Evolutionary conservation across 768 basidiomycete species (phyloP).

Genomic region (Macrocybe gigantea): DNA sequence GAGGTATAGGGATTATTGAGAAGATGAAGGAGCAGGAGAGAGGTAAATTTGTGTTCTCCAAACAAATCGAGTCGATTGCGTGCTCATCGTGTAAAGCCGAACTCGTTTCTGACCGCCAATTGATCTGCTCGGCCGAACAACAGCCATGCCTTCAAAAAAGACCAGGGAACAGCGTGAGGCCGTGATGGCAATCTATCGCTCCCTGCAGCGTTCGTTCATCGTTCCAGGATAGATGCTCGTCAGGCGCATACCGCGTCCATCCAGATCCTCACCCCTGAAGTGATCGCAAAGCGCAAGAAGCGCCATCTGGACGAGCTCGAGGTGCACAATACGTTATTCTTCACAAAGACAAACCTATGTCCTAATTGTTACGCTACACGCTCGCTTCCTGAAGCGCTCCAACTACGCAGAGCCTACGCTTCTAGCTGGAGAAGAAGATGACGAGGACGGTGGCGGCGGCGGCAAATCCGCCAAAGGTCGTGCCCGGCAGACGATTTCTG

Average conservation of each 20-base stretch:
- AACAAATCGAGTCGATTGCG: conserved; percentile 16
- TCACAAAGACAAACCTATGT: no score
- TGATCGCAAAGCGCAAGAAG: conserved; percentile 70
- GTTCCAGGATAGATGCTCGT: conserved; percentile 32
- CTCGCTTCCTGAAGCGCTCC: conserved; percentile 45
- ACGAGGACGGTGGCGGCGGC: conserved; percentile 32
- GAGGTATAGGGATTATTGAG: neutral
- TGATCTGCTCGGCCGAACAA: conserved; percentile 10
- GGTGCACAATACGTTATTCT: conserved; percentile 27
- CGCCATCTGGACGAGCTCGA: conserved; percentile 83
- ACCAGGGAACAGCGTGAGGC: conserved; percentile 43
- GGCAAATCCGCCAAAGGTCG: conserved; percentile 54
- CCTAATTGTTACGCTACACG: neutral
- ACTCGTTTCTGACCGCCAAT: neutral
- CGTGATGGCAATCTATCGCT: conserved; percentile 4
- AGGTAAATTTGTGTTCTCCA: conserved; percentile 3
- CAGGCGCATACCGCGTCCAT: conserved; percentile 38
- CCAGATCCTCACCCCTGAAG: conserved; percentile 49
- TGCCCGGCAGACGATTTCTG: conserved; percentile 73
- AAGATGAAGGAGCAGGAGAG: conserved; percentile 3
- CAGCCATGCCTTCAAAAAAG: conserved; percentile 40
- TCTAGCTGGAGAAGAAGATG: conserved; percentile 44
- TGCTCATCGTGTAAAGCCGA: conserved; percentile 9
- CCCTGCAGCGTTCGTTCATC: neutral
- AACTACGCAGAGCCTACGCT: conserved; percentile 65